These are phyloP conservation scores for Kockovaella imperatae DNA, from an alignment of 768 basidiomycete species.

Conservation along the genomic window DNA sequence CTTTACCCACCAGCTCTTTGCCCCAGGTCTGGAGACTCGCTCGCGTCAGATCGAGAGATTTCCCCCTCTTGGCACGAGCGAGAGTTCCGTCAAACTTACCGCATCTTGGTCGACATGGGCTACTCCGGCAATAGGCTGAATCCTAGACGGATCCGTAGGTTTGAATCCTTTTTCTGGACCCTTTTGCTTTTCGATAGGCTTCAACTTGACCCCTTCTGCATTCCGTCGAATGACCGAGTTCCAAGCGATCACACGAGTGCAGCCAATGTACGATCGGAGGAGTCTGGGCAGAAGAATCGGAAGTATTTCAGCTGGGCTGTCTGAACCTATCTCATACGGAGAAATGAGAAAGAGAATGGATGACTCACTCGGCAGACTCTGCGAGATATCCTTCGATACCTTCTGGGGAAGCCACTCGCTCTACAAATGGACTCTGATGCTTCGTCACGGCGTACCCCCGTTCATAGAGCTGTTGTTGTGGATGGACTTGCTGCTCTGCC, in stretches of 20 bases:
- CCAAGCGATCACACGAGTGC: slow-evolving; percentile 22
- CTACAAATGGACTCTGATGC: slow-evolving; percentile 7
- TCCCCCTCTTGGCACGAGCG: neutral
- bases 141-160: slow-evolving; percentile 8
- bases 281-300: slow-evolving; percentile 1
- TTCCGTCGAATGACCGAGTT: slow-evolving; percentile 20
- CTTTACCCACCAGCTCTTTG: slow-evolving; percentile 15
- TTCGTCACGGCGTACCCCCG: slow-evolving; percentile 14
- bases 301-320: neutral
- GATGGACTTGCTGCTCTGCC: neutral
- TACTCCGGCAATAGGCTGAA: slow-evolving; percentile 13
- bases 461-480: slow-evolving; percentile 11
- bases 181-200: slow-evolving; percentile 14
- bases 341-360: neutral
- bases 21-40: slow-evolving; percentile 9
- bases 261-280: slow-evolving; percentile 10
- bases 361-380: slow-evolving; percentile 17
- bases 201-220: slow-evolving; percentile 1
- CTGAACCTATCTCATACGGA: neutral
- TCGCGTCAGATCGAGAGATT: neutral
- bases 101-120: slow-evolving; percentile 28
- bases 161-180: slow-evolving; percentile 19
- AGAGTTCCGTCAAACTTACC: slow-evolving; percentile 6
- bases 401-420: slow-evolving; percentile 10
- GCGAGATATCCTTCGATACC: slow-evolving; percentile 18